phyloP scores from a whole-genome alignment of 108 stramenopile species.

The Skeletonema costatum region DNA sequence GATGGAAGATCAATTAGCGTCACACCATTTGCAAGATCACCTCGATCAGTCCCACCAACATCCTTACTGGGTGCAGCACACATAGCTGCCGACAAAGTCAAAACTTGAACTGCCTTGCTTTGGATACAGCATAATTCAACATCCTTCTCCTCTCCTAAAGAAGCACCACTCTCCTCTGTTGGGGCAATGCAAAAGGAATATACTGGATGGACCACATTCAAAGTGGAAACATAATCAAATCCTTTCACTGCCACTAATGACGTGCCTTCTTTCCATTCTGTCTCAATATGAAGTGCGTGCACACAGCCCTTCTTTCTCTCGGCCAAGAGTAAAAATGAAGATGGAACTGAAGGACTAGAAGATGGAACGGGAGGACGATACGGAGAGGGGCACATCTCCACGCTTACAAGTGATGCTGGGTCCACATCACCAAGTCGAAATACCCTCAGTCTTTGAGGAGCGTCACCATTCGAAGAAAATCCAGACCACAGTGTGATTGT shows the following conservation, averaged over 20 bases:
- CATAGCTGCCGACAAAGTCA: constrained; percentile 68
- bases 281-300: constrained; percentile 60
- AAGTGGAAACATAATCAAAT: constrained; percentile 76
- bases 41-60: constrained; percentile 23
- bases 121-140: constrained; percentile 68
- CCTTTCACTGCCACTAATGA: constrained; percentile 53
- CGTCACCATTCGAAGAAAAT: constrained; percentile 42
- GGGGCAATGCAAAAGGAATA: constrained; percentile 62
- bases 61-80: constrained; percentile 38
- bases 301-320: constrained; percentile 56
- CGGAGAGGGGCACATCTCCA: constrained; percentile 58
- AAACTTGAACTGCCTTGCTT: constrained; percentile 66
- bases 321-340: constrained; percentile 66
- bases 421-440: constrained; percentile 40
- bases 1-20: constrained; percentile 7
- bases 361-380: constrained; percentile 45
- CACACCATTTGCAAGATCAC: constrained; percentile 31
- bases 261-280: constrained; percentile 47
- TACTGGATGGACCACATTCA: constrained; percentile 64
- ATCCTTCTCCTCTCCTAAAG: constrained; percentile 34
- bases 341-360: constrained; percentile 46
- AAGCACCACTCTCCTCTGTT: not conserved
- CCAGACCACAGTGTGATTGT: constrained; percentile 73
- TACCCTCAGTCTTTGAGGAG: constrained; percentile 50
- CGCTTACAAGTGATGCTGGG: constrained; percentile 45